Percentiles rank a stretch among this genome's conserved stretches.
Conservation (phyloP, 116 monocot species). For the Dioscorea cayenensis region DNA sequence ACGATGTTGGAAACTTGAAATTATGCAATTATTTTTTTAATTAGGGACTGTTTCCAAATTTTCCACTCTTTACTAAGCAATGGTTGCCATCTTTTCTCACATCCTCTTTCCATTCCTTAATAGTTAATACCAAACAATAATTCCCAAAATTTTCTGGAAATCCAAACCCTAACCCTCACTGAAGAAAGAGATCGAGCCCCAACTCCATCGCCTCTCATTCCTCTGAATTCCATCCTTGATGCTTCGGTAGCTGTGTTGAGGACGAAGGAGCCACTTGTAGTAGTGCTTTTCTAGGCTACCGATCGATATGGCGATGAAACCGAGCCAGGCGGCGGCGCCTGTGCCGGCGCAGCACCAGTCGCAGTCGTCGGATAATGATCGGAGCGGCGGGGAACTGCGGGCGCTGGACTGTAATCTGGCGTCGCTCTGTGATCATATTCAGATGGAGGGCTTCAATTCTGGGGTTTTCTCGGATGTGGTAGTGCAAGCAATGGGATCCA, state of each 20-base stretch:
- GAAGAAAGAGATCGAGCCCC: neutral
- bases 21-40: no score
- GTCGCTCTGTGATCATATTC: slow-evolving; percentile 86
- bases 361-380: slow-evolving; percentile 40
- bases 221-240: neutral
- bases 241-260: neutral
- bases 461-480: slow-evolving; percentile 82
- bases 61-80: no score
- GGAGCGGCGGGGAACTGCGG: slow-evolving; percentile 45
- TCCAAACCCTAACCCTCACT: neutral
- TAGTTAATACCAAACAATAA: neutral
- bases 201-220: neutral
- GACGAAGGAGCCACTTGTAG: neutral
- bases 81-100: neutral
- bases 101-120: neutral
- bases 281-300: no score
- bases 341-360: slow-evolving; percentile 6
- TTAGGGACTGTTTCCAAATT: no score
- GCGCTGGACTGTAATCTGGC: slow-evolving; percentile 77
- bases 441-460: slow-evolving; percentile 74
- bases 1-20: no score
- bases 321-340: neutral
- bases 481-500: slow-evolving; percentile 76
- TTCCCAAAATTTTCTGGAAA: neutral
- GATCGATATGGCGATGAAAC: neutral